phyloP scores from a whole-genome alignment of 2,329 filamentous ascomycete species.

The Aspergillus sp. region DNA sequence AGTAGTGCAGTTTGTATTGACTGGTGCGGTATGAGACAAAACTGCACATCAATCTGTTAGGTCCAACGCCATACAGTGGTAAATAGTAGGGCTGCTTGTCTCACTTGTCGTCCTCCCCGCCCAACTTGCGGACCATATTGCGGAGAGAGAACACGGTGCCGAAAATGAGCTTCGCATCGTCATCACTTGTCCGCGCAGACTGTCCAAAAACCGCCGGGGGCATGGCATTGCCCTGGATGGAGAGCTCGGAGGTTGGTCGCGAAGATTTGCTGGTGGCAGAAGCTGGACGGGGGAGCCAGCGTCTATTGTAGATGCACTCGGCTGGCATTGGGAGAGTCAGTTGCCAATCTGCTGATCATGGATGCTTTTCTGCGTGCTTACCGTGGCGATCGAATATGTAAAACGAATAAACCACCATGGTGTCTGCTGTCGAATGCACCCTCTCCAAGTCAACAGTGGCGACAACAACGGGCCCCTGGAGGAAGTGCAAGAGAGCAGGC shows the following conservation, averaged over 20 bases:
- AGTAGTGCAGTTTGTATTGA: conserved; percentile 98
- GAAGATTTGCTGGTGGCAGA: conserved; percentile 40
- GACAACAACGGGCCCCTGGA: neutral
- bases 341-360: neutral
- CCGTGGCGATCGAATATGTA: conserved; percentile 99
- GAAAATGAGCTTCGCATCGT: conserved; percentile 96
- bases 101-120: conserved; percentile 74
- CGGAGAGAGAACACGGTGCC: conserved; percentile 92
- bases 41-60: conserved; percentile 34
- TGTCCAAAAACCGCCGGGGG: conserved; percentile 26
- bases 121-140: conserved; percentile 93
- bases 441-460: too few relatives aligned
- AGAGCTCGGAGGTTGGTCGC: conserved; percentile 44
- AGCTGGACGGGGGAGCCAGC: conserved; percentile 59
- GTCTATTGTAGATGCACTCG: conserved; percentile 92
- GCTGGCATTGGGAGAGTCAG: conserved; percentile 45
- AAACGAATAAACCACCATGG: conserved; percentile 92
- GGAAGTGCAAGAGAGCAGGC: neutral
- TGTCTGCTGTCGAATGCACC: conserved; percentile 13
- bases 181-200: conserved; percentile 49
- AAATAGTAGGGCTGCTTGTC: conserved; percentile 3
- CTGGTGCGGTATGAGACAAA: conserved; percentile 90
- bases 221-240: conserved; percentile 37
- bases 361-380: conserved; percentile 34
- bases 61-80: too few relatives aligned